Conservation (phyloP, 129 eudicot genomes). For the Pulicaria dysenterica region DNA sequence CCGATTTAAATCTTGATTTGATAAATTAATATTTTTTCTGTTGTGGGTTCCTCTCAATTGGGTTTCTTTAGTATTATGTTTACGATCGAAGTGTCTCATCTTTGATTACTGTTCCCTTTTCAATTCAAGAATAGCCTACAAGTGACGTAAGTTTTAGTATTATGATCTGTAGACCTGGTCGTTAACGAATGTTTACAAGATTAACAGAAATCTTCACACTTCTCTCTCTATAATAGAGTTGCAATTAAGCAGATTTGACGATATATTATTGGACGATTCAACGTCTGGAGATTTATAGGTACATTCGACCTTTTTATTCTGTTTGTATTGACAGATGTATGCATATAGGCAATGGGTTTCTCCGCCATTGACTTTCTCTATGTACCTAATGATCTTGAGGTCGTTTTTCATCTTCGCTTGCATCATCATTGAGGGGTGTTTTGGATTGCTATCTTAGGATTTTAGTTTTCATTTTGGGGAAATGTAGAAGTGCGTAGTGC, state of each 20-base stretch:
- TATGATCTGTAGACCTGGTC: constrained; percentile 13
- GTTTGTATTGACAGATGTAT: constrained; percentile 22
- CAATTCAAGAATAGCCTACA: constrained; percentile 8
- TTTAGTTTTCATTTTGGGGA: not conserved
- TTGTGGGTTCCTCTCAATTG: not conserved
- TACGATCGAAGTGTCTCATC: constrained; percentile 5
- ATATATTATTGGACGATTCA: constrained; percentile 31
- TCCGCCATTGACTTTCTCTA: constrained; percentile 16
- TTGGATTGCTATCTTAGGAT: not conserved
- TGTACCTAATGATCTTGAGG: not conserved
- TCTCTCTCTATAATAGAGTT: constrained; percentile 19
- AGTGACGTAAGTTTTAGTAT: constrained; percentile 3
- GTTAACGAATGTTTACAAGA: constrained; percentile 18
- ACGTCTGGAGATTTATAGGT: constrained; percentile 31
- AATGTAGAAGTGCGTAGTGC: constrained; percentile 23
- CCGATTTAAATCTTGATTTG: not conserved
- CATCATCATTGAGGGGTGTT: constrained; percentile 5
- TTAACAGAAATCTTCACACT: constrained; percentile 30
- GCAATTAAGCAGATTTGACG: constrained; percentile 30
- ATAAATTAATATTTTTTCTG: constrained; percentile 1
- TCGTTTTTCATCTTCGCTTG: constrained; percentile 16
- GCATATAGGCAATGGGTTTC: constrained; percentile 21
- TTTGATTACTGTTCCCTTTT: constrained; percentile 13
- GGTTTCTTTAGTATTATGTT: constrained; percentile 6
- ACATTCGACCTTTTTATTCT: constrained; percentile 28